Conservation (phyloP, 2,329 filamentous ascomycete species). For the Sporothrix schenckii region DNA sequence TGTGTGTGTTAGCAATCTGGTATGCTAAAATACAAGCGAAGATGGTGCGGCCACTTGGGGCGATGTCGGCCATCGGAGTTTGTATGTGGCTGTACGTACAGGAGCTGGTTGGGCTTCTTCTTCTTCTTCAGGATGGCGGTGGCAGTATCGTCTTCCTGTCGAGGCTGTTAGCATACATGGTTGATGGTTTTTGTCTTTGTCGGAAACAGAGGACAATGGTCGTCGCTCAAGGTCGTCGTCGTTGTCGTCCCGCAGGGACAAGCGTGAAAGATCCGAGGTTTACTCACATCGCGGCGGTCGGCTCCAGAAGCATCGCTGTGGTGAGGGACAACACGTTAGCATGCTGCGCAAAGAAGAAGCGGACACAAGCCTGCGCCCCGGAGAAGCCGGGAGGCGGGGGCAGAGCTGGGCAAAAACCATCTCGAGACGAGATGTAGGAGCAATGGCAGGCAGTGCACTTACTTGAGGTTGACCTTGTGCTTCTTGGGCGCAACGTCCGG, state of each 20-base stretch:
- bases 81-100: constrained; percentile 58
- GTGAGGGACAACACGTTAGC: constrained; percentile 45
- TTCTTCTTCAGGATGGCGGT: constrained; percentile 99
- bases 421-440: background rate
- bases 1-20: constrained; percentile 15
- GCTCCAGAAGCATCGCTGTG: constrained; percentile 84
- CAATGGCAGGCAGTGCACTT: constrained; percentile 44
- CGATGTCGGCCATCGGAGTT: background rate
- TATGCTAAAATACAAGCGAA: background rate
- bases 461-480: constrained; percentile 84
- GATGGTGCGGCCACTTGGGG: background rate
- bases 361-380: background rate
- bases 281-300: constrained; percentile 77
- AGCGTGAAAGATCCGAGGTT: background rate
- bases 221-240: background rate
- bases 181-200: background rate
- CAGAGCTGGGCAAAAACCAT: background rate
- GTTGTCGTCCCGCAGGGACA: background rate
- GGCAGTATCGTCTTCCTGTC: constrained; percentile 83
- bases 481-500: constrained; percentile 36
- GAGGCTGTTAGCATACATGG: constrained; percentile 14
- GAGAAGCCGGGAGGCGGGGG: background rate
- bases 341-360: constrained; percentile 29
- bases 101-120: constrained; percentile 99
- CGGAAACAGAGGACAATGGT: background rate